A percentile compares a stretch with the other conserved stretches of the same genome.
phyloP scores from a whole-genome alignment of 306 rosid species.

The Prunus campanulata region DNA sequence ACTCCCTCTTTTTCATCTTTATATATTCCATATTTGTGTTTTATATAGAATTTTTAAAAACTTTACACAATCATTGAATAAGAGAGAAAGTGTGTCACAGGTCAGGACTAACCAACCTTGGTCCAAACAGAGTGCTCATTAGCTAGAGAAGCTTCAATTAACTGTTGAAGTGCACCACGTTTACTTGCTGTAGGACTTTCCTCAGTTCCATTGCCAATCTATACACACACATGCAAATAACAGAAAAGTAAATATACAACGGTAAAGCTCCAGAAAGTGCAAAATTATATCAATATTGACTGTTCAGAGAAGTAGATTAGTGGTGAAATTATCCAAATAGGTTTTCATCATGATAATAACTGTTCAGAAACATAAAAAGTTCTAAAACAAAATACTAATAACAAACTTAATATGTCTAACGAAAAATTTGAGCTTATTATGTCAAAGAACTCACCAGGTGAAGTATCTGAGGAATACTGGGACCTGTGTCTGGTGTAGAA shows the following conservation, averaged over 20 bases:
- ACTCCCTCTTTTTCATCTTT: not conserved
- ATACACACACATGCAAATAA: constrained; percentile 1
- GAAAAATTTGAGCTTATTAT: not conserved
- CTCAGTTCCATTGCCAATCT: constrained; percentile 72
- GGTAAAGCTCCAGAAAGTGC: not conserved
- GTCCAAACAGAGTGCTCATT: constrained; percentile 83
- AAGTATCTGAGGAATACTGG: constrained; percentile 93
- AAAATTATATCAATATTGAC: not conserved
- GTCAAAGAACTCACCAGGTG: constrained; percentile 60
- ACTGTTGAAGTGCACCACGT: constrained; percentile 74
- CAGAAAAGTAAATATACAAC: not conserved
- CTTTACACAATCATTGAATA: not conserved
- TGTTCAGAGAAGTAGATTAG: not conserved
- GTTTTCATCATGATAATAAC: not conserved
- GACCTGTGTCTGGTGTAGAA: constrained; percentile 51
- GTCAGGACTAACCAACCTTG: constrained; percentile 51
- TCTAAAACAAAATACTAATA: not conserved
- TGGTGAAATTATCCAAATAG: not conserved
- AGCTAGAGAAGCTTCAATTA: constrained; percentile 68
- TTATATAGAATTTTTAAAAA: not conserved
- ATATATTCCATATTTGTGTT: not conserved
- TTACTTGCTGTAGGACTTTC: constrained; percentile 63
- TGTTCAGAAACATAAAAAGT: too few species aligned
- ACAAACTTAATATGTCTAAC: not conserved
- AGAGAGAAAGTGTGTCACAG: not conserved